Evolutionary conservation across 2,329 filamentous ascomycete species (phyloP), one percentile per base, ranked within the genome.

Genomic region (Microsporum canis): DNA sequence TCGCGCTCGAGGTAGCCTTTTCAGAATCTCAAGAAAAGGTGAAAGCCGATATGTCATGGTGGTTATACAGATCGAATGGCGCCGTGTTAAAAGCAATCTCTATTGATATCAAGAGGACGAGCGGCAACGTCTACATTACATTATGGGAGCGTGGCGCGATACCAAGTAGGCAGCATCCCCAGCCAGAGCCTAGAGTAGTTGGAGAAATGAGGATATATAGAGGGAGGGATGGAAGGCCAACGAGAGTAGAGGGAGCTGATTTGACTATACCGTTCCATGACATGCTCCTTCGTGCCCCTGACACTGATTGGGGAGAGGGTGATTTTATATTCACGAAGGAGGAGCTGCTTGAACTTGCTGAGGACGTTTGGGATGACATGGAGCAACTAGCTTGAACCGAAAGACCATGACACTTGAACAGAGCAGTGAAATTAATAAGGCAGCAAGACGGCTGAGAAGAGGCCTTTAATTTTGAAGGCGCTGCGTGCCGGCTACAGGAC

Each of bases 291-390:
- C 7, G 34, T 56, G 33, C 45, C 63, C 17, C 41, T 7, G 14
- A 33, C 14, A 3, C 55, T 55, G 2, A n/a, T 8, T 3, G 17
- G 14, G 43, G 43, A 7, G 61, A 63, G 10, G 38, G 29, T 5
- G 63, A 63, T 49, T 60, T 63, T 14, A 23, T 63, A 4, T 58
- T 63, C 36, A 53, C 34, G 5, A 43, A n/a, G 27, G 49, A 58
- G 6, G 57, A 60, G 8, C 33, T 64, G 7, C 49, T 61, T 4
- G 57, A 56, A 8, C 5, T 59, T 14, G 56, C 31, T 3, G 57
- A 59, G 29, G n/a, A 53, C 10, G 34, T 36, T 27, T 51, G 41
- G 39, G 41, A 12, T 6, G 51, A 57, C 47, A 62, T 58, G 45
- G 17, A 23, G 43, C 12, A 39, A 23, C 38, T 39, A 39, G 6